phyloP scores from a whole-genome alignment of 371 early-diverging fungal species.

The Saksenaea vasiformis region DNA sequence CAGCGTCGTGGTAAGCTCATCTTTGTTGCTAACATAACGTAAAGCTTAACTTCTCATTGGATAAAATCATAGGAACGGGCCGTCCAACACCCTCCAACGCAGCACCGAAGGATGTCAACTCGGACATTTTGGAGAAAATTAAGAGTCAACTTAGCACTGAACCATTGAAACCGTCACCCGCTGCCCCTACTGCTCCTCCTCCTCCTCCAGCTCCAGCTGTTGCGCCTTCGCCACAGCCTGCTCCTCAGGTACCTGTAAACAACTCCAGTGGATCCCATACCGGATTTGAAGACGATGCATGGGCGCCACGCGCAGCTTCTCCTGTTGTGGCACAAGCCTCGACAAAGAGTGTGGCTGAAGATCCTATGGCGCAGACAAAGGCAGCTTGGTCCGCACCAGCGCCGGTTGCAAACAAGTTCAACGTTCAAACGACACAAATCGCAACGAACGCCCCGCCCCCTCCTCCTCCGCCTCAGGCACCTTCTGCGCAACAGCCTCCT shows the following conservation, averaged over 20 bases:
- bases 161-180: slow-evolving; percentile 36
- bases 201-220: slow-evolving; percentile 13
- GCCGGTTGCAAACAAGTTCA: slow-evolving; percentile 5
- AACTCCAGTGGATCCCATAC: slow-evolving; percentile 10
- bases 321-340: slow-evolving; percentile 3
- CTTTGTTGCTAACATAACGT: slow-evolving; percentile 18
- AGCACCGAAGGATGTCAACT: slow-evolving; percentile 40
- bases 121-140: slow-evolving; percentile 28
- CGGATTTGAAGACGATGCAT: slow-evolving; percentile 61
- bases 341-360: slow-evolving; percentile 2
- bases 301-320: slow-evolving; percentile 45
- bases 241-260: not conserved
- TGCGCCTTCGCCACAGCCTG: slow-evolving; percentile 4
- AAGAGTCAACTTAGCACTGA: slow-evolving; percentile 27
- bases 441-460: slow-evolving; percentile 16
- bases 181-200: slow-evolving; percentile 15
- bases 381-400: slow-evolving; percentile 16
- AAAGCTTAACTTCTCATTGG: slow-evolving; percentile 14
- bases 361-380: slow-evolving; percentile 18
- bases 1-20: slow-evolving; percentile 36
- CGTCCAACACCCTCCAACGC: slow-evolving; percentile 45
- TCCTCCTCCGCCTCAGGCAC: slow-evolving; percentile 16
- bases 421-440: slow-evolving; percentile 7
- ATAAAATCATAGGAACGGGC: slow-evolving; percentile 28
- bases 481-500: slow-evolving; percentile 16